Evolutionary conservation across 2,329 filamentous ascomycete genomes (phyloP), one percentile per base, ranked within the genome.

Genomic region (Colletotrichum liaoningense): DNA sequence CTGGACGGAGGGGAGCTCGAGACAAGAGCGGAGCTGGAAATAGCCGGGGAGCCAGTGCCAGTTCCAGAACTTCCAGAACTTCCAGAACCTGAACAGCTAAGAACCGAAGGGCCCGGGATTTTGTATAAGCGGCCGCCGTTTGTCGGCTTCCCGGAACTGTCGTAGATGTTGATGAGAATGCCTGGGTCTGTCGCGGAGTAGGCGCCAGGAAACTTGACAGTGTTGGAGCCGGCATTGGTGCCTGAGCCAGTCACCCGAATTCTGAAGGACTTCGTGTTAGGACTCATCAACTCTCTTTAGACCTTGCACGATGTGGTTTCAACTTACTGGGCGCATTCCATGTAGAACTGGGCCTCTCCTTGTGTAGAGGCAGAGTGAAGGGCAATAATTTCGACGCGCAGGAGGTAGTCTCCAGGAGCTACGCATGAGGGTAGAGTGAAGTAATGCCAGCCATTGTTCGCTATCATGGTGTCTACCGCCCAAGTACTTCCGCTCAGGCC

Each of bases 351-450:
- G 16, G 77, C 77, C 16, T 67, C 77, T 35, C 69, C 78, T 7
- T 65, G 30, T 9, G 64, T 75, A n/a, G 73, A 75, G 11, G 84
- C 84, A 8, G 79, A 76, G 74, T 86, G 84, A 28, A 86, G 79
- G 24, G 83, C 84, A 57, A 86, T 82, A 16, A 83, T 79, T 76
- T 86, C 84, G 14, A 83, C 82, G 65, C 84, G 79, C 54, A 86
- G 75, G 24, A 86, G 80, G 72, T 86, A 86, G 69, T 85, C 79
- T 30, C 84, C 85, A 2, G 83, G 79, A 11, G 83, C 80, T 19
- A 86, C 78, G 73, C 80, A 80, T 19, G 79, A 75, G 5, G 85
- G 84, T 63, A 86, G 79, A 26, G 76, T 82, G 73, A 84, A 80
- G 67, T 78, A 81, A 64, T 79, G 76, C 76, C 82, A 83, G n/a